Evolutionary conservation across 2,329 filamentous ascomycete genomes (phyloP).

Genomic region (Lasiodiplodia hormozganensis): DNA sequence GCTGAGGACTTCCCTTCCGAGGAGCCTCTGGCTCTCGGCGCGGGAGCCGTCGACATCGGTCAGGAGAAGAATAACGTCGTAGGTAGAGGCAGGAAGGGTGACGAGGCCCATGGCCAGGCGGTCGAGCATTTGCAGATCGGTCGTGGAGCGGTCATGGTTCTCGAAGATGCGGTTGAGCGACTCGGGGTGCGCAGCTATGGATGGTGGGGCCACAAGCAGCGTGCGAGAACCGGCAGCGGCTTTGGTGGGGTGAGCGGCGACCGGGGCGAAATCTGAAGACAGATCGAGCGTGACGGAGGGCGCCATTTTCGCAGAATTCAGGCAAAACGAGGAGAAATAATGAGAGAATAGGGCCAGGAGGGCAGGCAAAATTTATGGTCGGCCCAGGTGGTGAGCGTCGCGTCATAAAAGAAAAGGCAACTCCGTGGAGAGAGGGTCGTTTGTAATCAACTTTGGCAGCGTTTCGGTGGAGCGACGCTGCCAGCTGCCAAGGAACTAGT

Average conservation of each 20-base stretch:
- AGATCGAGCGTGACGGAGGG: conserved; percentile 48
- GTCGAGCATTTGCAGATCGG: conserved; percentile 98
- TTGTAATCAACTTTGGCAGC: conserved; percentile 22
- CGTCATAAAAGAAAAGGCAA: conserved; percentile 17
- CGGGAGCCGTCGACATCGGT: conserved; percentile 75
- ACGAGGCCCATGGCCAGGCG: conserved; percentile 84
- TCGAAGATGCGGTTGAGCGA: conserved; percentile 74
- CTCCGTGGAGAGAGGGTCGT: conserved; percentile 19
- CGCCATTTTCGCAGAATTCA: conserved; percentile 40
- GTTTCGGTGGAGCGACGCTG: conserved; percentile 22
- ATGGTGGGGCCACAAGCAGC: conserved; percentile 88
- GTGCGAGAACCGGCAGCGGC: conserved; percentile 58
- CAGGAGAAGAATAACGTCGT: conserved; percentile 85
- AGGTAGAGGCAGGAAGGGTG: conserved; percentile 75
- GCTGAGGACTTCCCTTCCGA: conserved; percentile 72
- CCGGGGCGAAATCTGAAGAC: conserved; percentile 44
- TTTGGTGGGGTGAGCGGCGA: conserved; percentile 33
- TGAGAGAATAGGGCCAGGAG: background rate
- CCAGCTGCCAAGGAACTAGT: conserved; percentile 17
- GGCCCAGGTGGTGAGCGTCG: conserved; percentile 12
- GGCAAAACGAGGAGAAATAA: background rate
- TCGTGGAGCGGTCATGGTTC: conserved; percentile 74
- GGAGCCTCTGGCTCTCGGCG: conserved; percentile 68
- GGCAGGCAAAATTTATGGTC: conserved; percentile 4
- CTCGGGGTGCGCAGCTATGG: conserved; percentile 83